phyloP scores from a whole-genome alignment of 2,329 filamentous ascomycete species.

The Exserohilum turcica region DNA sequence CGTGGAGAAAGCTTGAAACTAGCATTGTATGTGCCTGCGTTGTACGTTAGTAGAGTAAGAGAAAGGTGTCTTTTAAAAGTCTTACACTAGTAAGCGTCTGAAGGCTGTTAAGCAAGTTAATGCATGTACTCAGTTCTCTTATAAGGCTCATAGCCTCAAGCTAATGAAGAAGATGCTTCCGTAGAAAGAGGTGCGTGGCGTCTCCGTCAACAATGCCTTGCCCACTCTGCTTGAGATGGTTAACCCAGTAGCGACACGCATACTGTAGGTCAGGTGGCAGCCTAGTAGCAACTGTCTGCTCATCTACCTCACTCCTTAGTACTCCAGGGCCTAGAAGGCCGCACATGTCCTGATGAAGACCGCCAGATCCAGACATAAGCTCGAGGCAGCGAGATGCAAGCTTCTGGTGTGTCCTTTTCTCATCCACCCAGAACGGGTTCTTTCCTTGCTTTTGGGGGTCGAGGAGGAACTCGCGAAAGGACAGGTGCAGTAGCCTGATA shows the following conservation, averaged over 20 bases:
- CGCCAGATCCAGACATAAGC: conserved; percentile 34
- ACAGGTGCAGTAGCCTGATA: conserved; percentile 37
- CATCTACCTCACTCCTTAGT: conserved; percentile 15
- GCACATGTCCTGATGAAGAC: conserved; percentile 48
- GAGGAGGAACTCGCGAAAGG: conserved; percentile 36
- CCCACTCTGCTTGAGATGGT: conserved; percentile 23
- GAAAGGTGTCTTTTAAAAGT: neutral
- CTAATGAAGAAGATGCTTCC: conserved; percentile 51
- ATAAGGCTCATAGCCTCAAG: conserved; percentile 51
- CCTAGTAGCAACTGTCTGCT: conserved; percentile 7
- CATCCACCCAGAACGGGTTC: conserved; percentile 44
- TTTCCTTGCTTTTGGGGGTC: conserved; percentile 25
- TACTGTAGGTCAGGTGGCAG: conserved; percentile 38
- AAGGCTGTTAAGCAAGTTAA: conserved; percentile 25
- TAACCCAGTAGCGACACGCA: conserved; percentile 16
- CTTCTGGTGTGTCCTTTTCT: conserved; percentile 36
- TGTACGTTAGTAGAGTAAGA: conserved; percentile 14
- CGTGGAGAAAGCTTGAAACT: conserved; percentile 28
- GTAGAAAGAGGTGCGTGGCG: conserved; percentile 43
- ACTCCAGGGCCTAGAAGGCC: conserved; percentile 5
- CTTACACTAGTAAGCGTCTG: conserved; percentile 15
- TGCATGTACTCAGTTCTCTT: conserved; percentile 24
- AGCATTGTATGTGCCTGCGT: conserved; percentile 13
- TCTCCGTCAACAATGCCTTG: conserved; percentile 26
- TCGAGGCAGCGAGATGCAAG: conserved; percentile 45